phyloP scores from a whole-genome alignment of 106 monocot species.

The Dioscorea dumetorum region DNA sequence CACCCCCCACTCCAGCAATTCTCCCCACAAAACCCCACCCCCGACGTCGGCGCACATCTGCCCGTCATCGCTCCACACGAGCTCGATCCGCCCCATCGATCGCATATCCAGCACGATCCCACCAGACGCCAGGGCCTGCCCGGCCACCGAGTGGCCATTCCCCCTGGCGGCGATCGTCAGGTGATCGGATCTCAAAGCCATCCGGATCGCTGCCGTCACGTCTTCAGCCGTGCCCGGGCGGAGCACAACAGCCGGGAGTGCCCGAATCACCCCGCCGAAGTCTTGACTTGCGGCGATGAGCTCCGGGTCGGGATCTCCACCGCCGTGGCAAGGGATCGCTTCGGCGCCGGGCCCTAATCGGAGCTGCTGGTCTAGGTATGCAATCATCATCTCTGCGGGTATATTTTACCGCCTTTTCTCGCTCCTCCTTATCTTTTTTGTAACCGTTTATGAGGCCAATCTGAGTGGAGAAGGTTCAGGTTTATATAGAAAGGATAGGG shows the following conservation, averaged over 20 bases:
- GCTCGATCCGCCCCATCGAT: slow-evolving; percentile 16
- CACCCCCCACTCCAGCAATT: slow-evolving; percentile 46
- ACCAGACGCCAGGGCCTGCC: slow-evolving; percentile 53
- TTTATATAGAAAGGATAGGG: no score
- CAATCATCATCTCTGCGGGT: slow-evolving; percentile 1
- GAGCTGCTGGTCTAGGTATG: slow-evolving; percentile 5
- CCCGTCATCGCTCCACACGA: not conserved
- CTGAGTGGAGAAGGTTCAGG: no score
- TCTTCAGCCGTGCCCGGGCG: not conserved
- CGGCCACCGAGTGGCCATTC: slow-evolving; percentile 72
- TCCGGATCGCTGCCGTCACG: not conserved
- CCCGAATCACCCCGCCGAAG: not conserved
- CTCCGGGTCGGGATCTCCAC: not conserved
- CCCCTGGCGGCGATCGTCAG: slow-evolving; percentile 66
- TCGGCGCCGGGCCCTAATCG: not conserved
- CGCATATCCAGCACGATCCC: slow-evolving; percentile 81
- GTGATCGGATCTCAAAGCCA: not conserved
- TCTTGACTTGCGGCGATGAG: not conserved
- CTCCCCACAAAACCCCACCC: slow-evolving; percentile 70
- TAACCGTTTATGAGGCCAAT: no score
- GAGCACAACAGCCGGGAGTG: not conserved
- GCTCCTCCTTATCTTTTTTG: not conserved
- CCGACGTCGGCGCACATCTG: slow-evolving; percentile 32
- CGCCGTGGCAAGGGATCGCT: not conserved
- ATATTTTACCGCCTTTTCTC: not conserved